These are phyloP conservation scores for Capsella bursapastoris DNA, from an alignment of 345 rosid species.

Conservation along the genomic window DNA sequence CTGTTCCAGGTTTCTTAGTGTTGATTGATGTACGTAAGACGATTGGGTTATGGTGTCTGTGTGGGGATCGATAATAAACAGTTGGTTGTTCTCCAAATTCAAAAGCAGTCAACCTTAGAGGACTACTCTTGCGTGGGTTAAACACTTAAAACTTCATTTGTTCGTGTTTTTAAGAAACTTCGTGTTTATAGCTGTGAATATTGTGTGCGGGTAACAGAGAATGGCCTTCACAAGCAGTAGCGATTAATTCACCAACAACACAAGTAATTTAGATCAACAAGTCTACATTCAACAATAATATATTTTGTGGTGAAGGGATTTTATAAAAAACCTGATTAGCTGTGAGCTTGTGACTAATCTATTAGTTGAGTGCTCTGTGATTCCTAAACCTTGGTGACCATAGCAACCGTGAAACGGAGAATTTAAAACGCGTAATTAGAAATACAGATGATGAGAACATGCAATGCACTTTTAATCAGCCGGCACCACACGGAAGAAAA, in stretches of 20 bases:
- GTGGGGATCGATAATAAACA: slow-evolving; percentile 13
- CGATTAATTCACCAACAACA: background rate
- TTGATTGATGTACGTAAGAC: slow-evolving; percentile 35
- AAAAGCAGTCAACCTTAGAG: background rate
- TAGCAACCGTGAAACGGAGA: too few relatives aligned
- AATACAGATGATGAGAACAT: too few relatives aligned
- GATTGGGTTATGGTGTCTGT: slow-evolving; percentile 32
- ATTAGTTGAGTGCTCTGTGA: too few relatives aligned
- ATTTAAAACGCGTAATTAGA: too few relatives aligned
- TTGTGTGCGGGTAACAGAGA: background rate
- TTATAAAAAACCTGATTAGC: too few relatives aligned
- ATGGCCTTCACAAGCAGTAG: background rate
- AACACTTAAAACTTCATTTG: background rate
- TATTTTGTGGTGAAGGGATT: too few relatives aligned
- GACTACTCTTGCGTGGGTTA: background rate
- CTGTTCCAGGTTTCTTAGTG: slow-evolving; percentile 13
- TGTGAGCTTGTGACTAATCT: too few relatives aligned
- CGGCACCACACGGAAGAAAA: too few relatives aligned
- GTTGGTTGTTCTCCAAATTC: background rate
- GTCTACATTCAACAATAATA: background rate
- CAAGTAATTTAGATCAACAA: background rate
- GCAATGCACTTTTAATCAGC: too few relatives aligned
- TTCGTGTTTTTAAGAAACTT: background rate
- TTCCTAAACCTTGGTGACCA: too few relatives aligned
- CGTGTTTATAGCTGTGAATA: slow-evolving; percentile 9